Evolutionary conservation across 192 early-diverging fungal species (phyloP).

Genomic region (Entomortierella lignicola): DNA sequence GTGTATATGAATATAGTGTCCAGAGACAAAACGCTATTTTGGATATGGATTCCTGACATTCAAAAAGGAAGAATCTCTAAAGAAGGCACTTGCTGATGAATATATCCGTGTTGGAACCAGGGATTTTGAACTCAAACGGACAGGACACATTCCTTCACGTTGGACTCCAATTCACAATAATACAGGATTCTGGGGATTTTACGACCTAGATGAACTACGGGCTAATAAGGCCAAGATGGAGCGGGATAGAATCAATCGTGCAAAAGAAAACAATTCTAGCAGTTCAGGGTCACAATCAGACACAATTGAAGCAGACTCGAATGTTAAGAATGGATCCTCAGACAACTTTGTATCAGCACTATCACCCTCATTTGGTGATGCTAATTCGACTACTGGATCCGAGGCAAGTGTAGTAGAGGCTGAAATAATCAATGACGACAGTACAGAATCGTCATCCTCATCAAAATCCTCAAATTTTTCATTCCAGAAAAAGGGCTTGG

Average conservation of each 20-base stretch:
- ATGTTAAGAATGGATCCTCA: background rate
- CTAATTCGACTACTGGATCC: background rate
- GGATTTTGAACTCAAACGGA: constrained; percentile 35
- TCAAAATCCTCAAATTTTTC: constrained; percentile 17
- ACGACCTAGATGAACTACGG: constrained; percentile 21
- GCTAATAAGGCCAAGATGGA: constrained; percentile 9
- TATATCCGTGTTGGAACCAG: constrained; percentile 40
- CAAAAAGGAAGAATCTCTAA: constrained; percentile 34
- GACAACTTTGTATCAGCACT: constrained; percentile 11
- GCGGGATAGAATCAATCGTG: background rate
- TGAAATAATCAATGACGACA: background rate
- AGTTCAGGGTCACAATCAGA: background rate
- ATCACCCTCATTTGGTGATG: background rate
- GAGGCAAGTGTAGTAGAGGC: background rate
- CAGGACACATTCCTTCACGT: constrained; percentile 14
- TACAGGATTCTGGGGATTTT: constrained; percentile 33
- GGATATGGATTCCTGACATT: constrained; percentile 52
- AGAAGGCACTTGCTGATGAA: constrained; percentile 30
- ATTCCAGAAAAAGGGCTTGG: constrained; percentile 18
- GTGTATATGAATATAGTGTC: constrained; percentile 14
- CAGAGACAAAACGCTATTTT: constrained; percentile 46
- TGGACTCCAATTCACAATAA: constrained; percentile 15
- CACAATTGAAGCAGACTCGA: background rate
- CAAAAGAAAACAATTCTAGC: background rate
- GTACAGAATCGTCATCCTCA: background rate